Evolutionary conservation across 495 filamentous ascomycete genomes (phyloP), one percentile per base, ranked within the genome.

Genomic region (Annulohypoxylon stygium): DNA sequence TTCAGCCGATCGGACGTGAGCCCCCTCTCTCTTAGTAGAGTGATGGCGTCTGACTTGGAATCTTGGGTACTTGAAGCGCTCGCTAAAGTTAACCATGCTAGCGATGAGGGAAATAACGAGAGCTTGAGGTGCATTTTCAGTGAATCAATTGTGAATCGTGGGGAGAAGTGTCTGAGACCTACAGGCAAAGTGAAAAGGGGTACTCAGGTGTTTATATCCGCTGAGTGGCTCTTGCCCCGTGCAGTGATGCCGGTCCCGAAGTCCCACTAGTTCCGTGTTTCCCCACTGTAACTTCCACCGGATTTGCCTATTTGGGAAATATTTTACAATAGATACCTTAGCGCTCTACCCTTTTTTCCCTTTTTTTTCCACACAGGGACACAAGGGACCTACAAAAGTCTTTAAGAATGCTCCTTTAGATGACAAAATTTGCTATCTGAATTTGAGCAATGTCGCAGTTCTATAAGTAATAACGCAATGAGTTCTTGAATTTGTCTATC

Each of bases 1-100:
- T 51, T 37, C 45, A 71, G 30, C 25, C 11, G 14, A 41, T 65
- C 48, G 18, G 53, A 61, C 0, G 33, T 23, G 26, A 71, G 61
- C 5, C 69, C 69, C 36, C 39, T 71, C 55, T 61, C 30, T 14
- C 14, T 43, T 0, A 66, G 62, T 14, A 48, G 33, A 25, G 0
- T 20, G 18, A 59, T 47, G 10, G 62, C 45, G 30, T 55, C 11
- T 43, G 43, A 65, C 25, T 39, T 41, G 26, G 36, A 25, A 43
- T n/a, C 36, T 7, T 30, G 34, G 14, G 41, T 36, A 9, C 59
- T 34, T 16, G 53, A 60, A n/a, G 43, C 3, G 8, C 37, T 25
- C 8, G 53, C 53, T 11, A 36, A 4, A 61, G 55, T 39, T 8
- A 36, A 36, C 33, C 45, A 36, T 10, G 26, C 37, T 25, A 71